Evolutionary conservation across 768 basidiomycete species (phyloP).

Genomic region (Porpolomopsis calyptriformis): DNA sequence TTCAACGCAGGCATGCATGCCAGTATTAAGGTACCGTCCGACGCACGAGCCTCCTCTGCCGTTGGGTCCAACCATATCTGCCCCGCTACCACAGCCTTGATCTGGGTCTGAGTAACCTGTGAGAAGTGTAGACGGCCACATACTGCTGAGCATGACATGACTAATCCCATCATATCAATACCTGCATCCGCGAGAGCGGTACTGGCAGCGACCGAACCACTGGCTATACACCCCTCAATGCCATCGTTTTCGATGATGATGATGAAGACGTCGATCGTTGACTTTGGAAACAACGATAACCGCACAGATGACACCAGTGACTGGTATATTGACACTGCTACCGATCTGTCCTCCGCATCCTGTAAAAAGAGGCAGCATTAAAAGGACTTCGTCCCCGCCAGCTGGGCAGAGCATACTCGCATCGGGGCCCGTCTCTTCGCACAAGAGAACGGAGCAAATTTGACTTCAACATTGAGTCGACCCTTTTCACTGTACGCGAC

Average conservation of each 20-base stretch:
- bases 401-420: slow-evolving; percentile 45
- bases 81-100: slow-evolving; percentile 45
- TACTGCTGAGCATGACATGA: slow-evolving; percentile 74
- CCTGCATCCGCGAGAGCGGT: slow-evolving; percentile 89
- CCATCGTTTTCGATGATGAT: slow-evolving; percentile 89
- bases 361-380: slow-evolving; percentile 23
- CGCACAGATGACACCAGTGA: slow-evolving; percentile 75
- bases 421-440: slow-evolving; percentile 68
- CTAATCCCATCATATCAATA: slow-evolving; percentile 83
- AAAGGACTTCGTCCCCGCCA: background rate
- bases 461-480: slow-evolving; percentile 87
- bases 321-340: slow-evolving; percentile 78
- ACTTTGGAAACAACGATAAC: slow-evolving; percentile 87
- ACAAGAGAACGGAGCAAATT: slow-evolving; percentile 92
- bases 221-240: slow-evolving; percentile 77
- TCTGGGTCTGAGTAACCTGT: slow-evolving; percentile 2
- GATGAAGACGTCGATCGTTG: slow-evolving; percentile 84
- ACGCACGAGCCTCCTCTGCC: slow-evolving; percentile 46
- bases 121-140: slow-evolving; percentile 16
- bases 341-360: slow-evolving; percentile 90
- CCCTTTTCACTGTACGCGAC: slow-evolving; percentile 79
- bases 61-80: slow-evolving; percentile 77
- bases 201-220: slow-evolving; percentile 79
- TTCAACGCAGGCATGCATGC: slow-evolving; percentile 84
- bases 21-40: slow-evolving; percentile 61